A percentile compares a stretch with the other conserved stretches of the same genome.
phyloP scores from a whole-genome alignment of 345 rosid genomes.

The Sisymbrium irio region DNA sequence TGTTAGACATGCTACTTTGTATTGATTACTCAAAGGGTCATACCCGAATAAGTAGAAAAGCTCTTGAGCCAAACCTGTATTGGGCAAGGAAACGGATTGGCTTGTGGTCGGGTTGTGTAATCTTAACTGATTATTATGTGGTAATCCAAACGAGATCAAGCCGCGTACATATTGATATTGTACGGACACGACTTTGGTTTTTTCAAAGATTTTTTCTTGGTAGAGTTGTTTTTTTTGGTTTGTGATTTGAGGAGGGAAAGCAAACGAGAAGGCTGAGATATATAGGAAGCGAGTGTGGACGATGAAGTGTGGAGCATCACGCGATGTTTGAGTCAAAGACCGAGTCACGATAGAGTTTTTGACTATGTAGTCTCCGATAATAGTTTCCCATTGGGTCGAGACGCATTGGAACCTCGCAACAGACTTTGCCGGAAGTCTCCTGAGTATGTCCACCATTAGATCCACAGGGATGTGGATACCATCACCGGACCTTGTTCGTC shows the following conservation, averaged over 20 bases:
- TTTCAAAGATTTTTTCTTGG: not conserved
- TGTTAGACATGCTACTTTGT: not conserved
- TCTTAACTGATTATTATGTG: not conserved
- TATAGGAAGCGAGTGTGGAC: no score
- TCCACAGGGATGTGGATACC: no score
- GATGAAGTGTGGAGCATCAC: no score
- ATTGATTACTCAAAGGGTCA: not conserved
- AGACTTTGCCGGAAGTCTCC: no score
- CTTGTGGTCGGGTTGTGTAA: conserved; percentile 2
- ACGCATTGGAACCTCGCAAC: no score
- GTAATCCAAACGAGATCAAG: not conserved
- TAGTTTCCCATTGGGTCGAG: no score
- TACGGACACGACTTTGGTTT: no score
- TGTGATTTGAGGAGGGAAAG: not conserved
- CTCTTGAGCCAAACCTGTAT: not conserved
- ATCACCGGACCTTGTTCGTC: no score
- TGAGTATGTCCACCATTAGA: no score
- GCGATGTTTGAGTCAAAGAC: no score
- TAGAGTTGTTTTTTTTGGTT: not conserved
- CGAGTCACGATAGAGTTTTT: no score
- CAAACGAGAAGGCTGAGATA: not conserved
- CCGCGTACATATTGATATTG: not conserved
- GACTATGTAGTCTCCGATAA: no score
- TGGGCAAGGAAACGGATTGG: not conserved
- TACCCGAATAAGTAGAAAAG: not conserved